These are phyloP conservation scores for Lycium barbarum DNA, from an alignment of 257 asterid species.

Conservation along the genomic window DNA sequence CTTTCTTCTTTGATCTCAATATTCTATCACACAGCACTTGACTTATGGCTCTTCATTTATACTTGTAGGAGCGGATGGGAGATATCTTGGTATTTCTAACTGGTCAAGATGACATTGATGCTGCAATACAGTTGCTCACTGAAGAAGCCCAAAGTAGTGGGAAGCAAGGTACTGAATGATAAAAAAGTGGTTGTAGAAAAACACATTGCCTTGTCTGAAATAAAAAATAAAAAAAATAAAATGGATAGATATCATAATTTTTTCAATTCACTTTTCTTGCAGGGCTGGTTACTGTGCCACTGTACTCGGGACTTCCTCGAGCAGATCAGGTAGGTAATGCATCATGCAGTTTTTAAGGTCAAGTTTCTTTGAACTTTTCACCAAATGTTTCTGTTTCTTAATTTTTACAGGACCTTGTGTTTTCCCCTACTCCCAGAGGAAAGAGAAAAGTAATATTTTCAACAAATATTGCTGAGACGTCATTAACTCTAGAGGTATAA, in stretches of 20 bases:
- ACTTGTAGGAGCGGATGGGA: conserved; percentile 78
- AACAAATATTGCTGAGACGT: conserved; percentile 97
- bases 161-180: conserved; percentile 59
- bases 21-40: conserved; percentile 20
- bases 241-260: neutral
- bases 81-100: conserved; percentile 93
- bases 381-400: conserved; percentile 26
- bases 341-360: conserved; percentile 17
- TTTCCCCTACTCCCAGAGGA: conserved; percentile 95
- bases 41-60: conserved; percentile 10
- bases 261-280: conserved; percentile 39
- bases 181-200: conserved; percentile 7
- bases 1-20: conserved; percentile 23
- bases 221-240: neutral
- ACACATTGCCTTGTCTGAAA: neutral
- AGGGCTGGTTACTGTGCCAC: conserved; percentile 86
- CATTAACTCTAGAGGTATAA: conserved; percentile 91
- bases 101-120: conserved; percentile 98
- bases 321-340: conserved; percentile 75
- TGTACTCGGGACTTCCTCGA: conserved; percentile 92
- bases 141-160: conserved; percentile 68
- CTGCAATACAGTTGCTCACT: conserved; percentile 80
- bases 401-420: conserved; percentile 72
- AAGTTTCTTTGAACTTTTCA: neutral
- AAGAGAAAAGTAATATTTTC: conserved; percentile 93